phyloP scores from a whole-genome alignment of 345 rosid genomes.

The Gossypium australe region DNA sequence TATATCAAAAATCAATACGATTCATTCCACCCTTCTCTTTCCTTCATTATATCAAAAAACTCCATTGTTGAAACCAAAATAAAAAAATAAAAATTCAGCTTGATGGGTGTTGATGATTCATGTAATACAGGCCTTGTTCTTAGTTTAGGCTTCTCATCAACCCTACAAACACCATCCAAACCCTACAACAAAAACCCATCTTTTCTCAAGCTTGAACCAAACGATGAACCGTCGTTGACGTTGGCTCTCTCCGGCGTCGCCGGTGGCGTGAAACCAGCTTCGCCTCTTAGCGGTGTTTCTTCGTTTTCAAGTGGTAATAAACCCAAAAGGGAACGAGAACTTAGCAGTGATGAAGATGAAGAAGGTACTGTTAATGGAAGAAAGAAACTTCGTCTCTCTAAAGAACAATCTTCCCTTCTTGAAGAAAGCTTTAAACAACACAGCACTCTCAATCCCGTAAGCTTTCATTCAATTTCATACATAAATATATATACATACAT shows the following conservation, averaged over 20 bases:
- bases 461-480: not conserved
- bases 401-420: slow-evolving; percentile 82
- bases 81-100: not conserved
- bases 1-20: slow-evolving; percentile 8
- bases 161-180: slow-evolving; percentile 24
- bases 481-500: not conserved
- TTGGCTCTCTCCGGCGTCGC: slow-evolving; percentile 38
- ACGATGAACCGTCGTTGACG: slow-evolving; percentile 41
- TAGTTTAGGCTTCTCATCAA: slow-evolving; percentile 49
- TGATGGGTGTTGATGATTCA: slow-evolving; percentile 57
- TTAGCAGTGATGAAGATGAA: slow-evolving; percentile 49
- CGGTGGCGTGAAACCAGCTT: slow-evolving; percentile 29
- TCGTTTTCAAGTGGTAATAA: slow-evolving; percentile 48
- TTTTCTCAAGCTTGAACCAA: slow-evolving; percentile 11
- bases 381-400: slow-evolving; percentile 89
- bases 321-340: slow-evolving; percentile 61
- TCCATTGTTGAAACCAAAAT: not conserved
- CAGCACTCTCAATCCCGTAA: slow-evolving; percentile 92
- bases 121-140: slow-evolving; percentile 62
- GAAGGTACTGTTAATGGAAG: slow-evolving; percentile 56
- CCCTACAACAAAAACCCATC: slow-evolving; percentile 7
- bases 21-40: slow-evolving; percentile 41
- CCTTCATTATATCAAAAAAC: not conserved
- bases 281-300: slow-evolving; percentile 52
- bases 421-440: slow-evolving; percentile 96